A percentile compares a stretch with the other conserved stretches of the same genome.
These are phyloP conservation scores for Rehmannia glutinosa DNA, from an alignment of 257 asterid genomes.

Conservation along the genomic window DNA sequence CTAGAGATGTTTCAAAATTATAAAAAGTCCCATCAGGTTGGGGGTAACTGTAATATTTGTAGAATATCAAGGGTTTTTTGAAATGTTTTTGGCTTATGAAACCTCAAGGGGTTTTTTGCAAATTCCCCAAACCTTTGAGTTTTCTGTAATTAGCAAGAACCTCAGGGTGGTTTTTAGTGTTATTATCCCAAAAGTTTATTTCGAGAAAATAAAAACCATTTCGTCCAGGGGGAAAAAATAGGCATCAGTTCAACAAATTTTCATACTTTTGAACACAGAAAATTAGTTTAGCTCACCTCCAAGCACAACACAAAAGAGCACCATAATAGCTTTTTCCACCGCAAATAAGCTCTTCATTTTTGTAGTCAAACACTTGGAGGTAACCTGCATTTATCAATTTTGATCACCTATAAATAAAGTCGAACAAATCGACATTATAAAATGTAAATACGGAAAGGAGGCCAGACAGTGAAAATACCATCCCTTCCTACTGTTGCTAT, in stretches of 20 bases:
- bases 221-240: not conserved
- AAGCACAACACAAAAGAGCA: constrained; percentile 92
- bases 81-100: too few species aligned
- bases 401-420: not conserved
- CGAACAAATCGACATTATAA: not conserved
- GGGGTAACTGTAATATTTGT: too few species aligned
- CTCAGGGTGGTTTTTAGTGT: too few species aligned
- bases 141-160: too few species aligned
- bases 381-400: constrained; percentile 54
- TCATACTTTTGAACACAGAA: not conserved
- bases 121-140: too few species aligned
- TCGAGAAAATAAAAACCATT: not conserved
- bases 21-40: too few species aligned
- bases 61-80: too few species aligned
- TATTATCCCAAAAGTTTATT: too few species aligned
- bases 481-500: constrained; percentile 91
- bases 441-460: constrained; percentile 10
- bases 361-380: constrained; percentile 89
- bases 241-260: too few species aligned
- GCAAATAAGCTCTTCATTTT: constrained; percentile 74
- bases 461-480: constrained; percentile 43
- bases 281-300: constrained; percentile 57
- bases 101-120: too few species aligned
- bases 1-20: too few species aligned
- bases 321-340: constrained; percentile 99